Conservation (phyloP, 192 early-diverging fungal species). For the Dispira simplex region DNA sequence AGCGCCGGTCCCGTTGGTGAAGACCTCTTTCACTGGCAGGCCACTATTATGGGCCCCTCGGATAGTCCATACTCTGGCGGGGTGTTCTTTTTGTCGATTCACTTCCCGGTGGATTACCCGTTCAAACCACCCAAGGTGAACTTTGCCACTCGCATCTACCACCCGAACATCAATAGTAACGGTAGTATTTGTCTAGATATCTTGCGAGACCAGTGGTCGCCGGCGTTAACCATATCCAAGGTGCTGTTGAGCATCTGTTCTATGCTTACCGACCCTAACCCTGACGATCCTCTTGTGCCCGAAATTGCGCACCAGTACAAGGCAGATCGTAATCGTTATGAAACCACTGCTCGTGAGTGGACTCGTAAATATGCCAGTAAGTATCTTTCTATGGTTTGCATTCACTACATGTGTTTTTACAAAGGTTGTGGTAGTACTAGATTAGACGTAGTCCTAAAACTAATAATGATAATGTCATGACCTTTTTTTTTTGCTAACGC, state of each 20-base stretch:
- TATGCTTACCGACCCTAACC: constrained; percentile 96
- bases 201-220: constrained; percentile 96
- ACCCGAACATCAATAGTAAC: constrained; percentile 98
- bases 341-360: constrained; percentile 85
- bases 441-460: too few relatives aligned
- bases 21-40: constrained; percentile 90
- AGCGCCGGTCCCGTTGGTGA: constrained; percentile 92
- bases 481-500: too few relatives aligned
- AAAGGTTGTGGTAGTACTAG: too few relatives aligned
- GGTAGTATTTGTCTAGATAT: constrained; percentile 98
- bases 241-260: constrained; percentile 97
- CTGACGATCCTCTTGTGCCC: constrained; percentile 93
- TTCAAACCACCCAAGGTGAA: constrained; percentile 98
- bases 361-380: constrained; percentile 71
- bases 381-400: too few relatives aligned
- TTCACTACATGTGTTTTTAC: too few relatives aligned
- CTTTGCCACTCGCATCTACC: constrained; percentile 95
- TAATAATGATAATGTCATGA: too few relatives aligned
- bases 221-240: constrained; percentile 96
- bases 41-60: constrained; percentile 94
- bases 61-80: constrained; percentile 89
- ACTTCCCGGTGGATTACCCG: constrained; percentile 96
- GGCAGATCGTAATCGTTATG: constrained; percentile 79
- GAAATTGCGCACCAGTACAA: constrained; percentile 98
- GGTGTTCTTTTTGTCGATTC: constrained; percentile 94